Conservation (phyloP, 768 basidiomycete species). For the Panus rudis region DNA sequence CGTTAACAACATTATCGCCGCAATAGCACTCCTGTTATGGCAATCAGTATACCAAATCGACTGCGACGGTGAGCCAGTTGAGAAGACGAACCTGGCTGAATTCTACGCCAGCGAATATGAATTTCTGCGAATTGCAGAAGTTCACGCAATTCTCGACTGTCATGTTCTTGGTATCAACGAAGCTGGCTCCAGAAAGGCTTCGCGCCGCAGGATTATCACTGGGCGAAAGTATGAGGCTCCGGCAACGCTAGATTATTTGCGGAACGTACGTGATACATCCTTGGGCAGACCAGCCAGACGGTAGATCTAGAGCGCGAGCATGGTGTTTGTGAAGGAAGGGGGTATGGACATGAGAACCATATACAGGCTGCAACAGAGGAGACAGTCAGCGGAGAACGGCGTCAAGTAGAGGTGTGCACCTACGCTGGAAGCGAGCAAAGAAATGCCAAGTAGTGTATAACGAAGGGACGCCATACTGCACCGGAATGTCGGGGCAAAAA, state of each 20-base stretch:
- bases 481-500: no score
- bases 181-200: slow-evolving; percentile 45
- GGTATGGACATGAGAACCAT: background rate
- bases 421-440: background rate
- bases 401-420: background rate
- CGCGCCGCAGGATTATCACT: slow-evolving; percentile 39
- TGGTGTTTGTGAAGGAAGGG: background rate
- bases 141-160: slow-evolving; percentile 48
- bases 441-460: no score
- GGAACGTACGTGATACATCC: slow-evolving; percentile 5
- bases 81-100: slow-evolving; percentile 35
- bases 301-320: slow-evolving; percentile 1
- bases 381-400: background rate
- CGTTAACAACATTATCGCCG: slow-evolving; percentile 43
- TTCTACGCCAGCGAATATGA: slow-evolving; percentile 65
- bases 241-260: background rate
- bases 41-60: background rate
- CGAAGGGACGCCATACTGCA: no score
- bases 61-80: slow-evolving; percentile 2
- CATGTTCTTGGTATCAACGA: slow-evolving; percentile 44
- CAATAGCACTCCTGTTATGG: slow-evolving; percentile 34
- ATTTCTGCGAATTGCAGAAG: slow-evolving; percentile 39
- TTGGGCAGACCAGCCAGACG: slow-evolving; percentile 2
- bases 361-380: background rate
- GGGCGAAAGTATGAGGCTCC: background rate